phyloP scores from a whole-genome alignment of 164 flowering plant species.

The Cinnamomum chago region DNA sequence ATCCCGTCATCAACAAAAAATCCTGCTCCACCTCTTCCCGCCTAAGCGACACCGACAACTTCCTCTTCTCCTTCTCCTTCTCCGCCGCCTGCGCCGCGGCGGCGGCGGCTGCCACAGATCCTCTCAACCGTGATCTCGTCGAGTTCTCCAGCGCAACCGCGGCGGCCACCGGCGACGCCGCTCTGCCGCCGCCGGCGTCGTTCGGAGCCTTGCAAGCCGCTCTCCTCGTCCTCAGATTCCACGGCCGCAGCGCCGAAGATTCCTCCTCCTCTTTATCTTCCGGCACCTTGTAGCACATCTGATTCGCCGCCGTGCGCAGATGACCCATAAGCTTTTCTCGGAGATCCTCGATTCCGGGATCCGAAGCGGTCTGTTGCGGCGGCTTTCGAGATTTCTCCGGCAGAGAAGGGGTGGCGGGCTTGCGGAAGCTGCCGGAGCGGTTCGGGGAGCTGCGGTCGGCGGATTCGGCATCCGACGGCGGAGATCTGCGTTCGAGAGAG shows the following conservation, averaged over 20 bases:
- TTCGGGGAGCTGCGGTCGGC: conserved; percentile 2
- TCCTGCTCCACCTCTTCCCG: conserved; percentile 73
- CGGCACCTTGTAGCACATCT: conserved; percentile 42
- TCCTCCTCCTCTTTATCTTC: conserved; percentile 6
- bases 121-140: conserved; percentile 22
- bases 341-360: conserved; percentile 50
- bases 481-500: conserved; percentile 23
- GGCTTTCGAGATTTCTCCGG: conserved; percentile 4
- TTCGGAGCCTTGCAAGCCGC: conserved; percentile 44
- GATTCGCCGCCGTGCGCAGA: conserved; percentile 47
- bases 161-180: conserved; percentile 5
- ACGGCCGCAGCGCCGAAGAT: conserved; percentile 35
- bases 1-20: conserved; percentile 46
- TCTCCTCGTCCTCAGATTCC: conserved; percentile 79
- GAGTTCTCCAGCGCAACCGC: conserved; percentile 27
- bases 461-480: conserved; percentile 15
- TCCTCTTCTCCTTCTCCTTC: conserved; percentile 37
- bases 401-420: conserved; percentile 5
- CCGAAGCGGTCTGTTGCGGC: conserved; percentile 9
- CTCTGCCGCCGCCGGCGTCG: conserved; percentile 26
- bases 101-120: conserved; percentile 1
- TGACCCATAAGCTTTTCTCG: conserved; percentile 55
- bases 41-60: conserved; percentile 45
- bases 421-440: conserved; percentile 7
- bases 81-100: conserved; percentile 6